Evolutionary conservation across 352 stramenopile species (phyloP), one percentile per base, ranked within the genome.

Genomic region (Phytophthora sojae): DNA sequence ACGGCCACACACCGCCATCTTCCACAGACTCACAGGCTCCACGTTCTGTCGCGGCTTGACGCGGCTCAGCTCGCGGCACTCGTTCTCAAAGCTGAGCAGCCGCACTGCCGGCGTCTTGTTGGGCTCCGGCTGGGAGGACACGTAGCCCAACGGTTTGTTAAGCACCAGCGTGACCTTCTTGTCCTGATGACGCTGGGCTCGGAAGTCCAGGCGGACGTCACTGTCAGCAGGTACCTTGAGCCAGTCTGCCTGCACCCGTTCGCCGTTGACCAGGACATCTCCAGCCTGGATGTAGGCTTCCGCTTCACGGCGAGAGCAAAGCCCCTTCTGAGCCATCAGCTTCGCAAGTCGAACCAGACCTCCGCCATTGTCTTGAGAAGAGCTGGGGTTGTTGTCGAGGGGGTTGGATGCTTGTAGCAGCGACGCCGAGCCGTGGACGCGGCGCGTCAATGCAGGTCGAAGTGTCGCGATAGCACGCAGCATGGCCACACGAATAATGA

Each of bases 71-170:
- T 92, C 85, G 14, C 65, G 69, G 58, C 82, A 95, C 61, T 93
- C 85, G 71, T 96, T 96, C 59, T 81, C 85, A 30, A 85, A 87
- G 21, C 81, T 89, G 50, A 96, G 82, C 56, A 95, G 71, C 71
- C 89, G 90, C 45, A 94, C 81, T 5, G 89, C 89, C 5, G 87
- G 86, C 14, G 79, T 86, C 64, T 86, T 78, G 71, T 85, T 82
- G 23, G 71, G 60, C 59, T 96, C 86, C 1, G 87, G 87, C 60
- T 96, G 87, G 12, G 85, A 90, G n/a, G 87, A 95, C 25, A 96
- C 87, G 61, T 75, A 82, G n/a, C 88, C 88, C 61, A 96, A 72
- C 3, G 87, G 89, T 55, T 96, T 96, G 74, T 96, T 96, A 49
- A 96, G 72, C 51, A 96, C 64, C 39, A 96, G 64, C 37, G 89